Conservation (phyloP, 192 early-diverging fungal species). For the Cetraspora pellucida region DNA sequence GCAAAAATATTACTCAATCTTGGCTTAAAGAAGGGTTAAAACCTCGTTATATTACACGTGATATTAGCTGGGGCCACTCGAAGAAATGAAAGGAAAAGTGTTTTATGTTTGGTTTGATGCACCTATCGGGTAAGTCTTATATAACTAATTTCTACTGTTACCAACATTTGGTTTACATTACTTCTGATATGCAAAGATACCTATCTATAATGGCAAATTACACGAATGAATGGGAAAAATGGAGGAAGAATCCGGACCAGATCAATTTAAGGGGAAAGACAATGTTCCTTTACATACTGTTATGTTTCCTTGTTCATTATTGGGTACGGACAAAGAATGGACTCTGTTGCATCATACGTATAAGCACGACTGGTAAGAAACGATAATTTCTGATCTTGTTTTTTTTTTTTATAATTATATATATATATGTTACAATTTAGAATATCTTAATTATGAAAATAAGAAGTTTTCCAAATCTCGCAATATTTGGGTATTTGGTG, state of each 20-base stretch:
- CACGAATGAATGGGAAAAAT: conserved; percentile 91
- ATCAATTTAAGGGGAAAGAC: conserved; percentile 99
- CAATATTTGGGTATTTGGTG: conserved; percentile 96
- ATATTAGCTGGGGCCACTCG: conserved; percentile 98
- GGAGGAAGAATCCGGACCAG: conserved; percentile 99
- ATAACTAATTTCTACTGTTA: not conserved
- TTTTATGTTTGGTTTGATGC: conserved; percentile 99
- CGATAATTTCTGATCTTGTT: not conserved
- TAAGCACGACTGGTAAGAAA: conserved; percentile 83
- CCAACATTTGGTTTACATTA: not conserved
- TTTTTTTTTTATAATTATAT: conserved; percentile 27
- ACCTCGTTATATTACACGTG: conserved; percentile 95
- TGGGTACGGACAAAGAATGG: conserved; percentile 88
- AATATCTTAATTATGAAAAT: conserved; percentile 96
- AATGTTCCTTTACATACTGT: conserved; percentile 99
- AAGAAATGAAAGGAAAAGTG: conserved; percentile 86
- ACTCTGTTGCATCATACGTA: conserved; percentile 90
- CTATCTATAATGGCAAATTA: conserved; percentile 97
- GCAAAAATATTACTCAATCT: conserved; percentile 80
- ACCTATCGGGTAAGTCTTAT: conserved; percentile 71
- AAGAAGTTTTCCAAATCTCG: conserved; percentile 98
- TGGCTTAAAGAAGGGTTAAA: conserved; percentile 95
- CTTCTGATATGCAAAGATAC: conserved; percentile 49
- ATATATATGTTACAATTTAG: conserved; percentile 43
- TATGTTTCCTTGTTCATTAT: conserved; percentile 88